Evolutionary conservation across 2,329 filamentous ascomycete genomes (phyloP), one percentile per base, ranked within the genome.

Genomic region (Stemphylium beticola): DNA sequence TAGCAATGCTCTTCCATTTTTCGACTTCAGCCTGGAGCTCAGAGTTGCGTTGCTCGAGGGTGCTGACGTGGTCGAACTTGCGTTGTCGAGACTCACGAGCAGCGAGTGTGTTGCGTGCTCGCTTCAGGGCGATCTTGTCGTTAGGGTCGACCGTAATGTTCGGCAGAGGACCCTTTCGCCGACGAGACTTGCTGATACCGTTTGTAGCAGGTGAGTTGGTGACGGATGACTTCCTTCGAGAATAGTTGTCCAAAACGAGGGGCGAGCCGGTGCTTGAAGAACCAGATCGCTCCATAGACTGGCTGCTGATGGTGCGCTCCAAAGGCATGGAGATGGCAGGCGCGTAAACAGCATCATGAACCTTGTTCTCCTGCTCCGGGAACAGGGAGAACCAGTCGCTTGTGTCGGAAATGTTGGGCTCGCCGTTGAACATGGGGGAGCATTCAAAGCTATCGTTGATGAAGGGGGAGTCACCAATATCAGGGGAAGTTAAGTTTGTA

Each of bases 21-120:
- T 76, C 74, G 47, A 74, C 55, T 51, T 76, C 75, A 36, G 82
- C 81, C 74, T 87, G 82, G 24, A 93, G 79, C 72, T 89, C 86
- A 15, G 80, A 82, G 68, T 96, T 92, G 68, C 85, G 82, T 34
- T 83, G 83, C 79, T 96, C 90, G 40, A 96, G 82, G 53, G 87
- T 85, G 51, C 90, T 87, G 57, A 93, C 82, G 65, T 88, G 85
- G 73, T 89, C 83, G 53, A 91, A 87, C 81, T 96, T 96, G 63
- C 92, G 88, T 70, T 92, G 88, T 47, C 93, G 88, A 55, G 92
- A 96, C 79, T 96, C 96, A 64, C 93, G 92, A 67, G 93, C 93
- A 15, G 93, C 93, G 74, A 96, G 85, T 8, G 92, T 96, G 76
- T 97, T 98, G 64, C 92, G 89, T 45, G 92, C 93, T 74, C 93